Percentiles rank a stretch among this genome's conserved stretches.
phyloP scores from a whole-genome alignment of 768 basidiomycete genomes.

The Mycena rebaudengoi region DNA sequence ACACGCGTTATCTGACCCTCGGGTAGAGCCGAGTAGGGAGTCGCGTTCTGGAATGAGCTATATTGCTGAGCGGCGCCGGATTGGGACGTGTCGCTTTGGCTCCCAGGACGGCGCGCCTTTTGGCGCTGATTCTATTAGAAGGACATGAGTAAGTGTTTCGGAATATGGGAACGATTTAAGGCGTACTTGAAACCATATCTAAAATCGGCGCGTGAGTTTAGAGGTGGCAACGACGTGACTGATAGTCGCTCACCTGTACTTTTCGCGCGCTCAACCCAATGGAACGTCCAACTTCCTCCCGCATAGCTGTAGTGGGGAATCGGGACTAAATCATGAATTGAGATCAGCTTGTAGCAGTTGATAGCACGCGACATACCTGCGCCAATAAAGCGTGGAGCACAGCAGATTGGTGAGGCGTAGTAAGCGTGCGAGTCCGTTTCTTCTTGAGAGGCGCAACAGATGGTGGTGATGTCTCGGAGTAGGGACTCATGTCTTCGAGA shows the following conservation, averaged over 20 bases:
- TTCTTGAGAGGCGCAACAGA: slow-evolving; percentile 68
- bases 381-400: slow-evolving; percentile 89
- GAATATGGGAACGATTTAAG: slow-evolving; percentile 14
- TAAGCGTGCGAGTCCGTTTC: slow-evolving; percentile 84
- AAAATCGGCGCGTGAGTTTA: slow-evolving; percentile 24
- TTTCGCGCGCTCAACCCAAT: slow-evolving; percentile 92
- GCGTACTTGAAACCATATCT: slow-evolving; percentile 93
- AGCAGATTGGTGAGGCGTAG: slow-evolving; percentile 88
- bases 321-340: slow-evolving; percentile 64
- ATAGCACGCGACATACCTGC: slow-evolving; percentile 61
- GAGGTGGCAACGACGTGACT: slow-evolving; percentile 19
- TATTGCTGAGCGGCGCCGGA: slow-evolving; percentile 69
- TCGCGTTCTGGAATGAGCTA: slow-evolving; percentile 63
- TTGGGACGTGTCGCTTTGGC: slow-evolving; percentile 61
- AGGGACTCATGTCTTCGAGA: slow-evolving; percentile 53
- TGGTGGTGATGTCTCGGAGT: slow-evolving; percentile 46
- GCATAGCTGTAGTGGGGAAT: slow-evolving; percentile 87
- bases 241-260: slow-evolving; percentile 73
- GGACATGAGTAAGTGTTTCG: slow-evolving; percentile 30
- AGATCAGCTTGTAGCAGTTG: slow-evolving; percentile 17
- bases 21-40: slow-evolving; percentile 37
- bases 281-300: slow-evolving; percentile 86
- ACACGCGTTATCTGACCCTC: slow-evolving; percentile 24
- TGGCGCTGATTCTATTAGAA: slow-evolving; percentile 81
- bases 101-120: slow-evolving; percentile 82